Base-by-base conservation (phyloP, 2,329 filamentous ascomycete genomes). In the Hymenoscyphus occultus region DNA sequence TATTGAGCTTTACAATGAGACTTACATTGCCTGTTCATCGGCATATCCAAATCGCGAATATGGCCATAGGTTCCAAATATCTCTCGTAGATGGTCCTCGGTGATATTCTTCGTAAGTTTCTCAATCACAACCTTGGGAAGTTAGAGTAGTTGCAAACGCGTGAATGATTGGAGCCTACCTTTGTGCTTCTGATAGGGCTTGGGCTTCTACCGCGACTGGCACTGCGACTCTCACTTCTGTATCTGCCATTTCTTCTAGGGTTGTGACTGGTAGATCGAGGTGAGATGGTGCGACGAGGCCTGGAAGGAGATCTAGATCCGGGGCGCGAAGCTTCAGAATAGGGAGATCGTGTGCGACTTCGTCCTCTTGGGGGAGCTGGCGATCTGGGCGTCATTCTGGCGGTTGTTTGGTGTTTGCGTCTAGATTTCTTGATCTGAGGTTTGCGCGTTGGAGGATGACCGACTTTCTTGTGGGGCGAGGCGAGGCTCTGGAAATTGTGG, bases 101-200 rank as follows among this genome's bases (percentile, higher is more conserved):
- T 96, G 71, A 99, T 90, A 74, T 97, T 98, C 77, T 96, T 97
- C 3, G 94, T 96, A 74, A 99, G 83, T 68, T 96, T 93, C 78
- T 99, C 95, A 58, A 99, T 90, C 19, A 99, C 92, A 75, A 99
- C 93, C 91, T 97, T 72, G 12, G 51, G 32, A 28, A 39, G 40
- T 74, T 66, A 73, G 65, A 56, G n/a, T 13, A 54, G 48, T 28
- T 54, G 69, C 58, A 64, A 62, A 32, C 39, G 5, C 31, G 42
- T 22, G 61, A 42, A 62, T 51, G 6, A 7, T 19, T 32, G 39
- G 14, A 22, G 16, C 60, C 42, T 68, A 83, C 84, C 80, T 86
- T 86, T 61, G 84, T 86, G 70, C 82, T 84, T 69, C 77, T 79
- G 5, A 75, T 64, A 7, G 81, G 80, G 48, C 74, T 76, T 63